Percentiles rank a stretch among this genome's conserved stretches.
phyloP scores from a whole-genome alignment of 768 basidiomycete genomes.

The Cubamyces sp. region DNA sequence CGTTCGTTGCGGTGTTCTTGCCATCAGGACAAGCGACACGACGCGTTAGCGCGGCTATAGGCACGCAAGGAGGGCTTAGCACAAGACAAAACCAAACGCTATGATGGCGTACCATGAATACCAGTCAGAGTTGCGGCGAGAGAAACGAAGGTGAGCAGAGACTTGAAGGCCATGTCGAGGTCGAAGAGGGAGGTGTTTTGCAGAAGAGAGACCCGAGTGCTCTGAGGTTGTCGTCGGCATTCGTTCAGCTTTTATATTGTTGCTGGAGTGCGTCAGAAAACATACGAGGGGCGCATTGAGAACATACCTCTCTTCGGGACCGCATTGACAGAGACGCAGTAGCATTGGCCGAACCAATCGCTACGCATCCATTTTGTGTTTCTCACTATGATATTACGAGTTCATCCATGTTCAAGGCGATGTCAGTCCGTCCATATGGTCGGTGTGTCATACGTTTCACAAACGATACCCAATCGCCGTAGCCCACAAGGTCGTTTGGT shows the following conservation, averaged over 20 bases:
- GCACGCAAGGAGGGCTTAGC: slow-evolving; percentile 12
- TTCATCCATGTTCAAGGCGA: neutral
- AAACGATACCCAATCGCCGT: neutral
- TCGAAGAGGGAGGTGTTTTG: neutral
- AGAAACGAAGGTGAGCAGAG: slow-evolving; percentile 19
- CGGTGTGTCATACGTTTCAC: neutral
- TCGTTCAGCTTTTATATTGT: slow-evolving; percentile 6
- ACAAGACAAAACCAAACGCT: slow-evolving; percentile 20
- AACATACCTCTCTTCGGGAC: neutral
- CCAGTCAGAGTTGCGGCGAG: slow-evolving; percentile 22
- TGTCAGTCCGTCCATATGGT: neutral
- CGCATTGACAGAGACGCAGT: neutral
- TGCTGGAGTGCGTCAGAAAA: neutral
- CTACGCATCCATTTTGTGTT: neutral
- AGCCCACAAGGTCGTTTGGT: neutral
- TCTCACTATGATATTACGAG: neutral
- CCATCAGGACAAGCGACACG: slow-evolving; percentile 37
- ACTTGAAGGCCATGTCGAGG: slow-evolving; percentile 29
- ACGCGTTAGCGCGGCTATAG: slow-evolving; percentile 26
- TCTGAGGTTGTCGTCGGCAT: neutral
- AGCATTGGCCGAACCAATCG: neutral
- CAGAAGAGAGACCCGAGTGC: slow-evolving; percentile 6
- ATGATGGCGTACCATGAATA: slow-evolving; percentile 17
- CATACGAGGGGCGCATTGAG: neutral
- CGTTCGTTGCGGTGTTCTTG: slow-evolving; percentile 32